These are phyloP conservation scores for Metschnikowia santaceciliae DNA, from an alignment of 805 yeast genomes.

Conservation along the genomic window DNA sequence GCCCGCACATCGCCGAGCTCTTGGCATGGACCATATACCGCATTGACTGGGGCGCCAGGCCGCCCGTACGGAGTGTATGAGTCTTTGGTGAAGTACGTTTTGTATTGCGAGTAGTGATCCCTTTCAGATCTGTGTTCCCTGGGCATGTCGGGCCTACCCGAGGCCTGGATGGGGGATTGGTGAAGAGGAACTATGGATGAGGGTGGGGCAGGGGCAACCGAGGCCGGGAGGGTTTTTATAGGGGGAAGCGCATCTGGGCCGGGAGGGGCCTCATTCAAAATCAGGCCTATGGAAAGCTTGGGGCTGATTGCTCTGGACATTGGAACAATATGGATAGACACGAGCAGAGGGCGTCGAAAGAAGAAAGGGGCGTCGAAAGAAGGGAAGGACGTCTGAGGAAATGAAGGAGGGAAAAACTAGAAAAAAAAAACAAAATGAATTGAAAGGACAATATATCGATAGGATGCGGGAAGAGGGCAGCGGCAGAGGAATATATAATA, in stretches of 20 bases:
- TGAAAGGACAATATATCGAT: not conserved
- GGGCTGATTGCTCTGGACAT: constrained; percentile 7
- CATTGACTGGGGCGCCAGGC: not conserved
- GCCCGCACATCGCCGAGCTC: not conserved
- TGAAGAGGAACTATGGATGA: not conserved
- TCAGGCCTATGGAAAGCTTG: constrained; percentile 10
- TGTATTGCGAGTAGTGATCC: not conserved
- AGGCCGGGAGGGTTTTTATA: not conserved
- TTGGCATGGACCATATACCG: not conserved
- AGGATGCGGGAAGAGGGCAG: not conserved
- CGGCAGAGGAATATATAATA: not conserved
- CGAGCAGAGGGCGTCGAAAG: not conserved
- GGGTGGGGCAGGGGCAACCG: not conserved
- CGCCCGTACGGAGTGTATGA: not conserved
- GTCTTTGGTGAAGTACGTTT: not conserved
- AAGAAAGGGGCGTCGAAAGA: too few species aligned
- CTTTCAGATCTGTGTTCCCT: not conserved
- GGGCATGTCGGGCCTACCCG: not conserved
- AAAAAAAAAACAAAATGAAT: too few species aligned
- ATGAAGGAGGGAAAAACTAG: too few species aligned
- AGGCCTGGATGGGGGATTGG: not conserved
- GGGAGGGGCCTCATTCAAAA: constrained; percentile 7
- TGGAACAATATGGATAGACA: not conserved
- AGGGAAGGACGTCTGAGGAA: not conserved
- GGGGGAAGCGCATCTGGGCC: not conserved